phyloP scores from a whole-genome alignment of 208 protist genomes.

The Vickermania spadyakhi region DNA sequence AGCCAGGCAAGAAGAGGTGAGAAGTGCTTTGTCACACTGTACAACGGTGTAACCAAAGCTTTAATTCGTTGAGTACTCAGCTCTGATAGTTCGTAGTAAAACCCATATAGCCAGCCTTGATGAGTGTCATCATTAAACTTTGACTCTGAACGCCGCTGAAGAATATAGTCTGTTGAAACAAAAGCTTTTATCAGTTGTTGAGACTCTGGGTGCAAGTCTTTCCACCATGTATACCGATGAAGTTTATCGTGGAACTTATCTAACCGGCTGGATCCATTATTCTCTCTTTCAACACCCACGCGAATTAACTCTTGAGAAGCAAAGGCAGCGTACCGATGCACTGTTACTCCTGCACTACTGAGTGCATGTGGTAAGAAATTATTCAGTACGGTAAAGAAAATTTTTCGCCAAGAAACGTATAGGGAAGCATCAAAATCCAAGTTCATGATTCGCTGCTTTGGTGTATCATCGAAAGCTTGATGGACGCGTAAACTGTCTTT shows the following conservation, averaged over 20 bases:
- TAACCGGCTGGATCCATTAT: conserved; percentile 15
- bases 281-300: conserved; percentile 47
- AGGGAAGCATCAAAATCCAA: conserved; percentile 33
- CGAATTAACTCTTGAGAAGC: conserved; percentile 80
- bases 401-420: conserved; percentile 35
- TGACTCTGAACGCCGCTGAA: conserved; percentile 28
- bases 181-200: conserved; percentile 64
- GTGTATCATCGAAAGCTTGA: no score
- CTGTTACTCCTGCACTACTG: conserved; percentile 52
- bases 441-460: neutral
- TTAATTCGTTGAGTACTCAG: conserved; percentile 45
- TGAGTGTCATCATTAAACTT: conserved; percentile 23
- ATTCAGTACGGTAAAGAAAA: conserved; percentile 50
- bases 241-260: conserved; percentile 32
- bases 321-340: conserved; percentile 81
- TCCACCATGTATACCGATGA: conserved; percentile 74
- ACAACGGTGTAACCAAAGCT: conserved; percentile 52
- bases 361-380: conserved; percentile 66
- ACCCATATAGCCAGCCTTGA: conserved; percentile 49
- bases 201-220: conserved; percentile 26
- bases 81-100: conserved; percentile 53
- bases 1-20: conserved; percentile 44
- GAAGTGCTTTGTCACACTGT: conserved; percentile 80
- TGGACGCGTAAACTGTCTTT: no score
- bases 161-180: conserved; percentile 58